Percentiles rank a stretch among this genome's conserved stretches.
Evolutionary conservation across 1,284 basidiomycete species (phyloP).

Genomic region (Ceratobasidium sp.): DNA sequence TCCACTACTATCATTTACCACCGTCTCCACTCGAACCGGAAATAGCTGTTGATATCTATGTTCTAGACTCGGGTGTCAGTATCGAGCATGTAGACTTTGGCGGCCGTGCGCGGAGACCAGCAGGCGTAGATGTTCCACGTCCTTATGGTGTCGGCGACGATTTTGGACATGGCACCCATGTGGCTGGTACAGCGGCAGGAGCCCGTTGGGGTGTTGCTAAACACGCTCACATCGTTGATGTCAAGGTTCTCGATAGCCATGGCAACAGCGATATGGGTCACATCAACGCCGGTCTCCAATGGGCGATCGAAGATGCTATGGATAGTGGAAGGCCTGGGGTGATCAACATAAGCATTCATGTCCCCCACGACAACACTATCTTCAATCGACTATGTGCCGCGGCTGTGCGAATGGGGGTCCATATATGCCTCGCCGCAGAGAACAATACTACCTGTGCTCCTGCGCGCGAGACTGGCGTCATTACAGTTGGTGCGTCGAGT

Average conservation of each 20-base stretch:
- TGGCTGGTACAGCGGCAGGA: conserved; percentile 60
- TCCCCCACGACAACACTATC: conserved; percentile 66
- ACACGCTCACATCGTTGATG: conserved; percentile 67
- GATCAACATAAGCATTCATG: conserved; percentile 73
- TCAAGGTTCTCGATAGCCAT: conserved; percentile 69
- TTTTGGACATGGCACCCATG: conserved; percentile 71
- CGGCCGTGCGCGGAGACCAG: conserved; percentile 87
- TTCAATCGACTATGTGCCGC: conserved; percentile 70
- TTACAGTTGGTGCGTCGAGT: conserved; percentile 57
- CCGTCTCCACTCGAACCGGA: neutral
- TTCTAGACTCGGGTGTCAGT: conserved; percentile 92
- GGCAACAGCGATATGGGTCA: conserved; percentile 69
- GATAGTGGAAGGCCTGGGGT: too few species aligned
- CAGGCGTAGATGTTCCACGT: conserved; percentile 66
- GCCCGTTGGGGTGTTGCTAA: conserved; percentile 71
- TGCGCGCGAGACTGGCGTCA: conserved; percentile 60
- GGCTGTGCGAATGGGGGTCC: conserved; percentile 65
- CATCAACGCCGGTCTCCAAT: conserved; percentile 67
- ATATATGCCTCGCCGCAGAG: conserved; percentile 68
- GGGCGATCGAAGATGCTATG: conserved; percentile 67
- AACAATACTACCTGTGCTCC: conserved; percentile 68
- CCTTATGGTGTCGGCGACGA: conserved; percentile 82
- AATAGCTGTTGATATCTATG: conserved; percentile 58
- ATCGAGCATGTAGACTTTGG: conserved; percentile 88
- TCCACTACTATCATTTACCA: neutral